These are phyloP conservation scores for Periconia sp. DNA, from an alignment of 2,329 filamentous ascomycete species.

Conservation along the genomic window DNA sequence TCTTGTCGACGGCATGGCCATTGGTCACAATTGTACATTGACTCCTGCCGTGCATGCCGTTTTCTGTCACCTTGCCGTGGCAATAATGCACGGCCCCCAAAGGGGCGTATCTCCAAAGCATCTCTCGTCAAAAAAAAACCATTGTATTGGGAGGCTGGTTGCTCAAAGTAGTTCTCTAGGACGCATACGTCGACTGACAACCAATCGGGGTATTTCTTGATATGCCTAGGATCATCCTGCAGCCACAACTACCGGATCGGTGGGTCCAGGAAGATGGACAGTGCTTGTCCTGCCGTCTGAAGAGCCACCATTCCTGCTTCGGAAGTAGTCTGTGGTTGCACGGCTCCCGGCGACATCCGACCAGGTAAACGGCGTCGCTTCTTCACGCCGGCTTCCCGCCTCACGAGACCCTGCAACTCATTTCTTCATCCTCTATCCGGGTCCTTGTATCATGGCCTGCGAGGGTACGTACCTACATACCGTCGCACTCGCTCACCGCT, in stretches of 20 bases:
- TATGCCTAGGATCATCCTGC: constrained; percentile 27
- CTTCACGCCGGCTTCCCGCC: constrained; percentile 15
- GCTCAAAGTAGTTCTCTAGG: constrained; percentile 21
- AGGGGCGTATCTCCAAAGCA: constrained; percentile 18
- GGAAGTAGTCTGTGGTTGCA: constrained; percentile 25
- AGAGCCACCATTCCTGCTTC: constrained; percentile 18
- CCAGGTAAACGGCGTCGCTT: constrained; percentile 17
- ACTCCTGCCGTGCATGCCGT: constrained; percentile 41
- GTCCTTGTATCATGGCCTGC: constrained; percentile 18
- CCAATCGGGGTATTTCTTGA: constrained; percentile 32
- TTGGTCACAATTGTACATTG: constrained; percentile 21
- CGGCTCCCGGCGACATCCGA: constrained; percentile 29
- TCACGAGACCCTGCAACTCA: constrained; percentile 22
- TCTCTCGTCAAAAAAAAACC: constrained; percentile 19
- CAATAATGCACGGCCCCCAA: constrained; percentile 23
- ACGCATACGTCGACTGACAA: constrained; percentile 9
- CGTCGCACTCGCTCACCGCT: constrained; percentile 33
- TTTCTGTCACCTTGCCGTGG: constrained; percentile 41
- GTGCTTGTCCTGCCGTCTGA: constrained; percentile 14
- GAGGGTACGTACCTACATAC: constrained; percentile 22
- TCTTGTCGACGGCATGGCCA: constrained; percentile 14
- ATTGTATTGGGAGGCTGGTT: constrained; percentile 23
- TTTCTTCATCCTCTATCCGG: constrained; percentile 16
- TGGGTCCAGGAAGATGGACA: constrained; percentile 12
- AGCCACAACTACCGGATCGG: constrained; percentile 21